phyloP scores from a whole-genome alignment of 257 asterid species.

The Striga asiatica region DNA sequence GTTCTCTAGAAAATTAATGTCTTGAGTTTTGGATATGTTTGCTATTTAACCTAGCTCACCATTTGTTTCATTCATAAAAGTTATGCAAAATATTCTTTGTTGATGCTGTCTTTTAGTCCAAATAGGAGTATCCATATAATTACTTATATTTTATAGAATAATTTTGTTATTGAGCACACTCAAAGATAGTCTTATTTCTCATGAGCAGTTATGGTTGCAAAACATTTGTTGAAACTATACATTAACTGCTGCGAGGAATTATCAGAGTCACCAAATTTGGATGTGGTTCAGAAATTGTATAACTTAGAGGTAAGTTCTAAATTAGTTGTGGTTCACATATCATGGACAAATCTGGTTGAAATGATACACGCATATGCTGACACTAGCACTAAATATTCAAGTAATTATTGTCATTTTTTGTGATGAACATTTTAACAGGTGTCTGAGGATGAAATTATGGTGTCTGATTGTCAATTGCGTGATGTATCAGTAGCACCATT shows the following conservation, averaged over 20 bases:
- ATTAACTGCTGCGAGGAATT: slow-evolving; percentile 57
- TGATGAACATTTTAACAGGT: slow-evolving; percentile 38
- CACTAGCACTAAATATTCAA: neutral
- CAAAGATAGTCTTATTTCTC: slow-evolving; percentile 12
- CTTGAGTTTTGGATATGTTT: neutral
- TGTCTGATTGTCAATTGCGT: slow-evolving; percentile 73
- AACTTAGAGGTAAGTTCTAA: slow-evolving; percentile 51
- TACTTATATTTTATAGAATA: slow-evolving; percentile 5
- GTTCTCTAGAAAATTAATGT: neutral
- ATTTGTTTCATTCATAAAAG: neutral
- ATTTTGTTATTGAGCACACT: slow-evolving; percentile 7
- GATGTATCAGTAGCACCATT: slow-evolving; percentile 76
- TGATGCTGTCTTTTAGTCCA: neutral
- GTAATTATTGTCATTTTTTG: slow-evolving; percentile 4
- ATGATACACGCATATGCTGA: neutral
- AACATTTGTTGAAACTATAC: slow-evolving; percentile 68
- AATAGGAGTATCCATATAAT: neutral
- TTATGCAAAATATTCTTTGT: neutral
- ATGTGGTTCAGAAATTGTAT: slow-evolving; percentile 64
- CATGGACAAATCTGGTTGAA: neutral
- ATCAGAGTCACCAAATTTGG: slow-evolving; percentile 55
- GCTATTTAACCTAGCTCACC: neutral
- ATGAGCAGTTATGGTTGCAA: slow-evolving; percentile 68
- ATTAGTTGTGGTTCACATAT: neutral
- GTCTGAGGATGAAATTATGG: slow-evolving; percentile 75